Evolutionary conservation across 129 eudicot species (phyloP).

Genomic region (Lactuca sativa): DNA sequence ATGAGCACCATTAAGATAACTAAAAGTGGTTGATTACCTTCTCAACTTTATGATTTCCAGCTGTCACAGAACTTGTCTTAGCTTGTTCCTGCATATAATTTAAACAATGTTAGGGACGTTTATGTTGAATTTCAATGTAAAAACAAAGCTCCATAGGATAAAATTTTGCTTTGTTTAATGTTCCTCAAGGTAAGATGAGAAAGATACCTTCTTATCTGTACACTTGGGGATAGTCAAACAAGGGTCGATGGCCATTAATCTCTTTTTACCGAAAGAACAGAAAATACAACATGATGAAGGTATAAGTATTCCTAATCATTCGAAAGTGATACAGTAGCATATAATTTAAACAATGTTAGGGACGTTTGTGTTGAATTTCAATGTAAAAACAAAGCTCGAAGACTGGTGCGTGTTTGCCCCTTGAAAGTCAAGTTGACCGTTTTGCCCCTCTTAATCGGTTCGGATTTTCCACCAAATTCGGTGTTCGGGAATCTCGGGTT

Average conservation of each 20-base stretch:
- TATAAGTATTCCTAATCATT: neutral
- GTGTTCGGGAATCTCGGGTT: no score
- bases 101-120: neutral
- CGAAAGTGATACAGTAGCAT: neutral
- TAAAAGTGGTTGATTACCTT: slow-evolving; percentile 47
- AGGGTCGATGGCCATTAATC: slow-evolving; percentile 32
- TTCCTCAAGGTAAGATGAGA: neutral
- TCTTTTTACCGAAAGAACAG: slow-evolving; percentile 36
- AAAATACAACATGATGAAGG: slow-evolving; percentile 19
- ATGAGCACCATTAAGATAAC: slow-evolving; percentile 17
- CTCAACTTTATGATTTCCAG: slow-evolving; percentile 38
- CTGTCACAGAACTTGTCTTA: slow-evolving; percentile 30
- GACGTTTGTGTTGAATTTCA: neutral
- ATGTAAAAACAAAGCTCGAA: slow-evolving; percentile 3
- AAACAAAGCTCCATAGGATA: slow-evolving; percentile 2
- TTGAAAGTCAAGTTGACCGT: no score
- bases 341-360: neutral
- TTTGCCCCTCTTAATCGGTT: no score
- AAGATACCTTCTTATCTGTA: slow-evolving; percentile 38
- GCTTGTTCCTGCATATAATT: slow-evolving; percentile 40
- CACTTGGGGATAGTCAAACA: slow-evolving; percentile 48
- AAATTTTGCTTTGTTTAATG: neutral
- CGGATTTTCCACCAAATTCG: no score
- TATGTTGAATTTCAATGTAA: neutral
- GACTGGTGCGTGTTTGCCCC: neutral